Percentiles rank a stretch among this genome's conserved stretches.
phyloP scores from a whole-genome alignment of 108 stramenopile genomes.

The Cyclotella baltica region DNA sequence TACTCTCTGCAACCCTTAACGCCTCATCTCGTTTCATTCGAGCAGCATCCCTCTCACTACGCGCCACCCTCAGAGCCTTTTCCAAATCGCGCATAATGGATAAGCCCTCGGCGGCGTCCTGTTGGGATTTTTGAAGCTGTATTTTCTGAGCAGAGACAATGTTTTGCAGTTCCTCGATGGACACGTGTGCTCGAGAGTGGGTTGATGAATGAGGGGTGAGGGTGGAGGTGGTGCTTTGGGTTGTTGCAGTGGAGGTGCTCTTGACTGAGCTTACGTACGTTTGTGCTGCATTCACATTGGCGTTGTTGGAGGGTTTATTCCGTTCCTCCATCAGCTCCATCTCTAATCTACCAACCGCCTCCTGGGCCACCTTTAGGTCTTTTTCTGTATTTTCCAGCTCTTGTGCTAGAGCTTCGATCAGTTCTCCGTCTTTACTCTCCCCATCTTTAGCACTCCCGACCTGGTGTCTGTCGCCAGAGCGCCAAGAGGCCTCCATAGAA shows the following conservation, averaged over 20 bases:
- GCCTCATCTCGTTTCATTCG: slow-evolving; percentile 8
- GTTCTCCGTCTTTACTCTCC: slow-evolving; percentile 20
- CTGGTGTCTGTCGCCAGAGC: background rate
- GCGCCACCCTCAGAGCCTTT: slow-evolving; percentile 27
- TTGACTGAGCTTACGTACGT: too few species aligned
- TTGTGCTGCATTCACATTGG: too few species aligned
- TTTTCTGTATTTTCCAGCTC: slow-evolving; percentile 31
- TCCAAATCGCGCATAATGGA: slow-evolving; percentile 43
- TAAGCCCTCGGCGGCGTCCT: slow-evolving; percentile 44
- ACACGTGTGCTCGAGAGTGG: slow-evolving; percentile 14
- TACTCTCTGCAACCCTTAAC: background rate
- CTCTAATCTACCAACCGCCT: background rate
- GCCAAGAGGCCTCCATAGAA: too few species aligned
- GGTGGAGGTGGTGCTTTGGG: background rate
- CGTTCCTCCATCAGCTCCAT: background rate
- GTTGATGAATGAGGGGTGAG: background rate
- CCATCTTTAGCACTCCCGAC: background rate
- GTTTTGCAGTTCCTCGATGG: slow-evolving; percentile 16
- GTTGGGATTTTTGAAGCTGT: slow-evolving; percentile 25
- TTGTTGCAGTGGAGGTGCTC: background rate
- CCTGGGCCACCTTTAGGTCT: slow-evolving; percentile 7
- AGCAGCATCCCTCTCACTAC: slow-evolving; percentile 18
- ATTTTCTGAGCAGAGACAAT: slow-evolving; percentile 6
- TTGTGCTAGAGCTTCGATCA: slow-evolving; percentile 38
- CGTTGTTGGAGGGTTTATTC: background rate